Conservation (phyloP, 2,329 filamentous ascomycete species). For the Elsinoe fawcettii region DNA sequence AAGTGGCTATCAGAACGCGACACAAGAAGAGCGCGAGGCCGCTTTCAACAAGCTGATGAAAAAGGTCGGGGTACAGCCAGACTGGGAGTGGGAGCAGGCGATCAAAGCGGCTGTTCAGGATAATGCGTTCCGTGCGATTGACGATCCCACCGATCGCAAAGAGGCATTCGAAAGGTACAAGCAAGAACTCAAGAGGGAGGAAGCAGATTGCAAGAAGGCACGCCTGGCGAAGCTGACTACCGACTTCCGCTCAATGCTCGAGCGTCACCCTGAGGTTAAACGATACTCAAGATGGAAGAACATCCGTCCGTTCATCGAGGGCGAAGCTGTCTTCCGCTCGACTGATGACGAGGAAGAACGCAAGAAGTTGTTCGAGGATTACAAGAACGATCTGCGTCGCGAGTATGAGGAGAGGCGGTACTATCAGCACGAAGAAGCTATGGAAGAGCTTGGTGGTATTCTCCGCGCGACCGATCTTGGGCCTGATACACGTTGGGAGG, state of each 20-base stretch:
- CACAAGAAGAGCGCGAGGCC: conserved; percentile 78
- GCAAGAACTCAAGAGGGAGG: conserved; percentile 78
- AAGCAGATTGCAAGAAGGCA: conserved; percentile 91
- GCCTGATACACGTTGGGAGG: conserved; percentile 89
- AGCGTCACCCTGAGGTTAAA: conserved; percentile 92
- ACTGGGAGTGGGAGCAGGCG: conserved; percentile 89
- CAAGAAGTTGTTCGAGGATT: conserved; percentile 86
- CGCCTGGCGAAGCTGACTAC: conserved; percentile 81
- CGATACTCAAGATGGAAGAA: conserved; percentile 97
- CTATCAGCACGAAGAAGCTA: conserved; percentile 65
- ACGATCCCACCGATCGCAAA: conserved; percentile 84
- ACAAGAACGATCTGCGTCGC: conserved; percentile 77
- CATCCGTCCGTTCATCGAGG: conserved; percentile 85
- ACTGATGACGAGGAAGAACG: conserved; percentile 82
- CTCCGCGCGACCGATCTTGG: conserved; percentile 75
- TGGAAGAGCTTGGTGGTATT: conserved; percentile 73
- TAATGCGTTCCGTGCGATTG: conserved; percentile 84
- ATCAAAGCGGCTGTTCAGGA: conserved; percentile 82
- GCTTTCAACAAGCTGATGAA: conserved; percentile 88
- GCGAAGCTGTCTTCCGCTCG: conserved; percentile 89
- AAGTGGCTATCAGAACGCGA: conserved; percentile 61
- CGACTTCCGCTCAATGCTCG: conserved; percentile 94
- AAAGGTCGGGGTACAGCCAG: conserved; percentile 74
- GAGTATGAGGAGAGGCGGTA: conserved; percentile 68
- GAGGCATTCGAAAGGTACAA: conserved; percentile 92